Evolutionary conservation across 116 monocot genomes (phyloP), one percentile per base, ranked within the genome.

Genomic region (Papilionanthe hybrid): DNA sequence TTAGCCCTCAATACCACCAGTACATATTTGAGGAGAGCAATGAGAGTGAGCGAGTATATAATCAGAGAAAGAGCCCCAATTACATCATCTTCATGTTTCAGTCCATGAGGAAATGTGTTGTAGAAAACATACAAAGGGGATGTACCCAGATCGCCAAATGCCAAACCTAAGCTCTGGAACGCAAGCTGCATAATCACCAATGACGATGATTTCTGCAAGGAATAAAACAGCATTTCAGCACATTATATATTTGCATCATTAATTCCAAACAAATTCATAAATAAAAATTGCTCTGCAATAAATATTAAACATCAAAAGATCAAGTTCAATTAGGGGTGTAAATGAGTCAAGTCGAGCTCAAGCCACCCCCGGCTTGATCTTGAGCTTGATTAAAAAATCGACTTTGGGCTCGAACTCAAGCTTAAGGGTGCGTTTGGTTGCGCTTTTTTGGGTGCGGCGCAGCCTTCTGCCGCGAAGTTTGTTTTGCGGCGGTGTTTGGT

Each of bases 11-110:
- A 75, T 25, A 93, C 92, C 17, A 93, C 72, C 55, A 88, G 81
- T 20, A 93, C 88, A 82, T 93, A 93, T 67, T 93, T 93, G 78
- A 90, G 80, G 22, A 93, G 90, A 6, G 88, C 88, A 20, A 93
- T 79, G 29, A 93, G 79, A 69, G 90, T 93, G 23, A 93, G 74
- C 5, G 92, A 85, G 83, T 93, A 93, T 63, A 93, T 93, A 69
- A 93, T 93, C 79, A 93, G 75, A 79, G 92, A 93, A 79, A 93
- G 92, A 74, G 90, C 92, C 80, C 92, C 92, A 75, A 93, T 78
- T 32, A 93, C 75, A 72, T 90, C 90, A 23, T 93, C 92, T 15
- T 75, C 44, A 75, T 93, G 85, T 4, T 85, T 72, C 25, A 90
- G 77, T 47, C 88, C 90, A 48, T 85, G 74, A 44, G 92, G 85